Evolutionary conservation across 495 filamentous ascomycete genomes (phyloP).

Genomic region (Trichoderma erinaceum): DNA sequence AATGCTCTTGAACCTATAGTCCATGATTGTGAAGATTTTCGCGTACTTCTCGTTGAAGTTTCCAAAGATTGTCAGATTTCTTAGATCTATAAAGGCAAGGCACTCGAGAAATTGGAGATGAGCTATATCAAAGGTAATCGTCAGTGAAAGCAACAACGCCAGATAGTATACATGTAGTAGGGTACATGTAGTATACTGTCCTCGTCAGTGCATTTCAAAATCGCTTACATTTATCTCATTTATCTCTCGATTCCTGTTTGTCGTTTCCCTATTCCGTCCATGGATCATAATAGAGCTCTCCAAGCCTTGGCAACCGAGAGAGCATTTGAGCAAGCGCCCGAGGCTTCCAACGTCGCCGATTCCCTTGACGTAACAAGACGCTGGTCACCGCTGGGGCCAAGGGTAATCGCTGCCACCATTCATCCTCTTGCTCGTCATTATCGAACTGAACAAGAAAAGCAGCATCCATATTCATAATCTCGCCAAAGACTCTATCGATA

Average conservation of each 20-base stretch:
- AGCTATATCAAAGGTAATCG: too few species aligned
- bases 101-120: too few species aligned
- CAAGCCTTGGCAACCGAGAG: constrained; percentile 28
- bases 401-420: constrained; percentile 31
- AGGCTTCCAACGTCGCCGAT: constrained; percentile 30
- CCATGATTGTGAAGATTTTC: neutral
- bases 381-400: constrained; percentile 28
- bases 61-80: neutral
- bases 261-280: constrained; percentile 27
- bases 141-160: too few species aligned
- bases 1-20: neutral
- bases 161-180: too few species aligned
- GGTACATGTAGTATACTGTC: too few species aligned
- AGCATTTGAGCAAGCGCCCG: constrained; percentile 27
- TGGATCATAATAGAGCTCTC: constrained; percentile 31
- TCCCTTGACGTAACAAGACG: constrained; percentile 31
- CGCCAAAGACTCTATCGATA: constrained; percentile 25
- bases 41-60: neutral
- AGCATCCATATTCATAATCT: constrained; percentile 14
- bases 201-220: neutral
- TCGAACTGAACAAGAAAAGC: constrained; percentile 21
- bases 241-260: constrained; percentile 22
- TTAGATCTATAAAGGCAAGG: neutral
- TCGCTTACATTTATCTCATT: constrained; percentile 24
- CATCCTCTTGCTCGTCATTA: constrained; percentile 21